Evolutionary conservation across 2,329 filamentous ascomycete species (phyloP), one percentile per base, ranked within the genome.

Genomic region (Xylaria sp.): DNA sequence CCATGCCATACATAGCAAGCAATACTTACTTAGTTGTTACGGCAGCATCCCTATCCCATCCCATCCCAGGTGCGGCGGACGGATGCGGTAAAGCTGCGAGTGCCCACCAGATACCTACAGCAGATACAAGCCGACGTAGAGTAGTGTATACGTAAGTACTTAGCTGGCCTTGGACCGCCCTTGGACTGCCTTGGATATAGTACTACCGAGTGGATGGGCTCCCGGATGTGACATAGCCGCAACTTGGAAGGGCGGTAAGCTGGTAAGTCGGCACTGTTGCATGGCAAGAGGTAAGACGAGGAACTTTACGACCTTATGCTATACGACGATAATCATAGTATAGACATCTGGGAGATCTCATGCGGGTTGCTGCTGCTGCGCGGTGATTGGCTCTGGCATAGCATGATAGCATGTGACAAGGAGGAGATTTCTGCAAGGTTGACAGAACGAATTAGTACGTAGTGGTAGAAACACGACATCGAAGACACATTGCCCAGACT

Each of bases 361-460:
- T 31, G 27, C 33, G 41, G 38, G 19, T 49, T 31, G 43, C 47
- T 8, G 35, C 15, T 37, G 7, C 25, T 35, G 31, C 33, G 23
- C 51, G 54, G 35, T 62, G 59, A 58, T 62, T 57, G 37, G 48
- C 37, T 43, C 49, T 38, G 21, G n/a, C 21, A 54, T 31, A 53
- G 37, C 48, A 62, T 46, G 37, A 58, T 37, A 53, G 49, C 35
- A 58, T 49, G 48, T 52, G 51, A 57, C 52, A 33, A 41, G 41
- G 48, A 61, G 53, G 53, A 40, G 48, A 46, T 44, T 43, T 29
- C 40, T 53, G 48, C 54, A 43, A 51, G 41, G 53, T 58, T 41
- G 31, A 47, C 41, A 19, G 33, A 52, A 52, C 25, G 41, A 27
- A 44, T 46, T 46, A 29, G n/a, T n/a, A n/a, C n/a, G n/a, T n/a